Percentiles rank a stretch among this genome's conserved stretches.
These are phyloP conservation scores for Aspergillus ochraceus DNA, from an alignment of 2,329 filamentous ascomycete species.

Conservation along the genomic window DNA sequence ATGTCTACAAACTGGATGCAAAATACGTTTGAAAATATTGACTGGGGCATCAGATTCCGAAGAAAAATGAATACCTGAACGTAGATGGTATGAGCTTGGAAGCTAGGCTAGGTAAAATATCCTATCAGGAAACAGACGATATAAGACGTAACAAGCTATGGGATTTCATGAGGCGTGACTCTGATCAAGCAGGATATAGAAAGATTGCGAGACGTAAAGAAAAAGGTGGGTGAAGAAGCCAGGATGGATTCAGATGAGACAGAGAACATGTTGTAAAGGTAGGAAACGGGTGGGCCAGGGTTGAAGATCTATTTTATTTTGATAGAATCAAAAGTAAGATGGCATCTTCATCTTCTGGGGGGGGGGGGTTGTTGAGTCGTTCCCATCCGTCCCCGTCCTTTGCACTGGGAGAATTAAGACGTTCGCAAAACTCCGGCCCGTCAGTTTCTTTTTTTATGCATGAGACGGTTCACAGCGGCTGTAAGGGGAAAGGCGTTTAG, in stretches of 20 bases:
- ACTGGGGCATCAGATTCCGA: neutral
- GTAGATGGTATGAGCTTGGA: neutral
- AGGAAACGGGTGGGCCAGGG: neutral
- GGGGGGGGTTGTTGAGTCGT: neutral
- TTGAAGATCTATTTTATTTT: too few relatives aligned
- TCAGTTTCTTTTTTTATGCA: constrained; percentile 23
- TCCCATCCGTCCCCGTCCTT: neutral
- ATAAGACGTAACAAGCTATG: constrained; percentile 25
- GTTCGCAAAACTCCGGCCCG: constrained; percentile 7
- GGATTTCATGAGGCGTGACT: constrained; percentile 40
- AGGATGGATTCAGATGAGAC: neutral
- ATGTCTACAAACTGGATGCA: too few relatives aligned
- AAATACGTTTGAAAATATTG: too few relatives aligned
- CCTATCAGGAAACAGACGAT: neutral
- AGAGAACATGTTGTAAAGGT: neutral
- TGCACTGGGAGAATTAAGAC: constrained; percentile 1
- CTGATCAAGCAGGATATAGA: constrained; percentile 32
- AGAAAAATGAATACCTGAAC: neutral
- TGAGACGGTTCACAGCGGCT: constrained; percentile 18
- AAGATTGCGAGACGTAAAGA: constrained; percentile 22
- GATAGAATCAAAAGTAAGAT: too few relatives aligned
- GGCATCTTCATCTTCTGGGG: neutral
- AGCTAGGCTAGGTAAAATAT: neutral
- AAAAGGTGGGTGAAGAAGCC: neutral
- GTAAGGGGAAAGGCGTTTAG: constrained; percentile 49